Percentiles rank a stretch among this genome's conserved stretches.
phyloP scores from a whole-genome alignment of 352 stramenopile species.

The Globisporangium spiculum region DNA sequence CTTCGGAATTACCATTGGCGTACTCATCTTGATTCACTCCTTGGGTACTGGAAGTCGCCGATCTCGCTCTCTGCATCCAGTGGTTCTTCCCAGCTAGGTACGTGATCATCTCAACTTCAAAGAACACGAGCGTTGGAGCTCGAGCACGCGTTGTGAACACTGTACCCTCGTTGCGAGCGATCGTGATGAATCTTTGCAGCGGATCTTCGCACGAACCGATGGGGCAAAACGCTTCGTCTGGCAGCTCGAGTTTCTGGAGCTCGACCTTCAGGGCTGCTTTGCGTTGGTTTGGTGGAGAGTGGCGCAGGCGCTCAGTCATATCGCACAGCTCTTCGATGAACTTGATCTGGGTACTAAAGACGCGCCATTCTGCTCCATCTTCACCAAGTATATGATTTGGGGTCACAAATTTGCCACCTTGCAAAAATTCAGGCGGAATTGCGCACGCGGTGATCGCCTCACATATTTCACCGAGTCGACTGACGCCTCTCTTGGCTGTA shows the following conservation, averaged over 20 bases:
- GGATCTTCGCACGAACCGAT: conserved; percentile 64
- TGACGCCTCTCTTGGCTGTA: conserved; percentile 22
- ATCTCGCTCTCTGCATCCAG: conserved; percentile 52
- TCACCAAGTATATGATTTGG: conserved; percentile 10
- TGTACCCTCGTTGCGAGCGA: conserved; percentile 65
- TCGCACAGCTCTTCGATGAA: conserved; percentile 75
- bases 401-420: conserved; percentile 29
- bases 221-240: conserved; percentile 62
- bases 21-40: neutral
- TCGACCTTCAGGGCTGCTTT: conserved; percentile 60
- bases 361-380: conserved; percentile 28
- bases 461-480: conserved; percentile 56
- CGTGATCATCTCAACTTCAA: conserved; percentile 67
- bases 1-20: neutral
- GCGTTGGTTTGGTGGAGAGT: conserved; percentile 46
- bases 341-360: conserved; percentile 66
- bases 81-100: conserved; percentile 36
- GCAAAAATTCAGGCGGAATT: conserved; percentile 46
- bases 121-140: conserved; percentile 80
- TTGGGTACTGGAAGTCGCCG: conserved; percentile 22
- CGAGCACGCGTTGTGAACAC: conserved; percentile 88
- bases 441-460: conserved; percentile 43
- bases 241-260: conserved; percentile 54
- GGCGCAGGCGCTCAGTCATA: conserved; percentile 72
- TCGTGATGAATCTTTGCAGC: conserved; percentile 60